Base-by-base conservation (phyloP, 495 filamentous ascomycete genomes). In the Darksidea phi region DNA sequence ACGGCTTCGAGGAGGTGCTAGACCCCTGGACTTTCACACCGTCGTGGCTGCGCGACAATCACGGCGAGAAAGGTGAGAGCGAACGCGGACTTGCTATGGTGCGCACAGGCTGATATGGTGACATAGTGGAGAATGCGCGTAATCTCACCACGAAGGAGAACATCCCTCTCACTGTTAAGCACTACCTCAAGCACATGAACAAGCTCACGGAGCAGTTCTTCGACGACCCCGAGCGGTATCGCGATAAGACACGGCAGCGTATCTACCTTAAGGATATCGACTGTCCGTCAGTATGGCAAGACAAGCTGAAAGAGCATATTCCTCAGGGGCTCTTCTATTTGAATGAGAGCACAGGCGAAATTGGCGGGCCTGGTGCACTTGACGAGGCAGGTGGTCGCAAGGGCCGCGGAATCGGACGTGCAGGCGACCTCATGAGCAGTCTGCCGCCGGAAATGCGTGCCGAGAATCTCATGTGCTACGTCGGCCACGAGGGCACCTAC, bases 391-490 rank as follows among this genome's bases (percentile, higher is more conserved):
- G 76, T 5, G 52, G 42, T 25, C 62, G 70, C 18, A 77, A 75
- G 62, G 78, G 77, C 37, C 65, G 75, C 54, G 77, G 74, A 11
- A 79, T 88, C 61, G 83, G 84, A 7, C 77, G 78, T 46, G 85
- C 91, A 2, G 91, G 90, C 6, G 94, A 98, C 67, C 74, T 98
- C 24, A 98, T 98, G 94, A 91, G 90, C 71, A 90, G 86, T 62
- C 80, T 98, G n/a, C 89, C 91, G 0, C 73, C 79, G 12, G 77
- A 84, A 20, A 94, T 95, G 88, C 83, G 91, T 18, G 94, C 94
- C 6, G 87, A 95, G 61, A 98, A 98, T 58, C 79, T 98, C 69
- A 96, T 97, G 93, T 97, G 92, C 74, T 98, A 98, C 70, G 87
- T 97, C 64, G 94, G 94, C 1, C 94, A 97, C 67, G 94, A 98